Evolutionary conservation across 2,329 filamentous ascomycete species (phyloP), one percentile per base, ranked within the genome.

Genomic region (Didymella lethalis): DNA sequence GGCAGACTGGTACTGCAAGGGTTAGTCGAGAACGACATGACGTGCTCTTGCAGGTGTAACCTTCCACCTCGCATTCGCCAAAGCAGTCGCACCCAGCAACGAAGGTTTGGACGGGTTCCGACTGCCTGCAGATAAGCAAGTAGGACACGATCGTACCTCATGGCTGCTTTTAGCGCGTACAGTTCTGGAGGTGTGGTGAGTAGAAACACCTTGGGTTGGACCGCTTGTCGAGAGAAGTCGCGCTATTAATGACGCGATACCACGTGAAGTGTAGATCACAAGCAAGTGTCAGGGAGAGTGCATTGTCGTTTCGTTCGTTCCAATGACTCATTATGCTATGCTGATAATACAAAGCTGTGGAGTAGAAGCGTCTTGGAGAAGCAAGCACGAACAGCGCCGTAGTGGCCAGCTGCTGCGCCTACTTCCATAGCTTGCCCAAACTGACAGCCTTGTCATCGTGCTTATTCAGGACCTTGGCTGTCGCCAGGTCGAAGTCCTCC

Each of bases 391-490:
- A 31, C 31, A 53, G 40, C 40, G 8, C 28, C 28, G 28, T 29
- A 29, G 28, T 29, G 28, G 31, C 32, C 14, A 5, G 14, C 18
- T 32, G 43, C 3, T 6, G 38, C 14, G 41, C 28, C 59, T 85
- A 92, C 84, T 91, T 91, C 88, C 88, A 96, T 73, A 96, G 83
- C 82, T 96, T 96, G 76, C 90, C 90, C 72, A 96, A 83, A 75
- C 90, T 93, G 70, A 93, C 91, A 78, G 97, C 93, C 86, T 98
- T 98, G 80, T 99, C 95, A 75, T 98, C 95, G 78, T 98, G 95
- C 86, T 97, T 98, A 87, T 99, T 98, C 77, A 99, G 86, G 61
- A 99, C 94, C 90, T 99, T 99, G 77, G 95, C 95, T 7, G 95
- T 99, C 32, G 95, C 95, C 63, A 99, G 85, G 78, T 99, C 95